Conservation (phyloP, 2,329 filamentous ascomycete genomes). For the Mycosphaerella arachidis region DNA sequence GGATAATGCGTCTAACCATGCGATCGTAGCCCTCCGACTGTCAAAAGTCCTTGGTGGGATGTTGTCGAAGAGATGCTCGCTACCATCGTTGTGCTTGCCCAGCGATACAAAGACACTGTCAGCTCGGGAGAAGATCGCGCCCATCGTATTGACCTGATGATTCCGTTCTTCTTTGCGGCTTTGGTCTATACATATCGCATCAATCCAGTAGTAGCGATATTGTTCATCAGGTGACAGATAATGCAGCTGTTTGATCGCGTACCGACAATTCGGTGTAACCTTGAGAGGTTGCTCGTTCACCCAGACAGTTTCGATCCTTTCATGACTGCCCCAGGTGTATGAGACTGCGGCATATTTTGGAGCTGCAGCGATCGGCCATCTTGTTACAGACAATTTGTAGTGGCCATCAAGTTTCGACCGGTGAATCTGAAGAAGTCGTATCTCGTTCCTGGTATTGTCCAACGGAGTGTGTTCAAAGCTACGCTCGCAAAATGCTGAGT, state of each 20-base stretch:
- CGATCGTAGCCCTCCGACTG: background rate
- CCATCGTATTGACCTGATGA: background rate
- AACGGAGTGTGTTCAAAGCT: background rate
- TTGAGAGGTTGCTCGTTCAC: background rate
- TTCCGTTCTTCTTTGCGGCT: background rate
- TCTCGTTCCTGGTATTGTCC: background rate
- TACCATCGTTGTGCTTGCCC: background rate
- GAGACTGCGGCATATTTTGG: background rate
- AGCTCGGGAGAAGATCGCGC: background rate
- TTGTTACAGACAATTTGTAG: background rate
- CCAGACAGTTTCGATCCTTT: background rate
- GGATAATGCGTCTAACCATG: background rate
- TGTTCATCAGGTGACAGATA: background rate
- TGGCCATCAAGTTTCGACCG: background rate
- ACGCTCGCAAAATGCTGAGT: background rate
- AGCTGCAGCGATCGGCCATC: background rate
- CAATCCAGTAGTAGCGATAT: background rate
- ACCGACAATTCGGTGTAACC: background rate
- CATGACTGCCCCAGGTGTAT: background rate
- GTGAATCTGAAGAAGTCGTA: background rate
- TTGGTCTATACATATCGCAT: background rate
- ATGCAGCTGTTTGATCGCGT: background rate
- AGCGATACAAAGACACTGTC: background rate
- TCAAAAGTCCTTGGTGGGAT: background rate
- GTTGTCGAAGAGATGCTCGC: background rate